Conservation (phyloP, 768 basidiomycete species). For the Tylopilus plumbeoviolaceoides region DNA sequence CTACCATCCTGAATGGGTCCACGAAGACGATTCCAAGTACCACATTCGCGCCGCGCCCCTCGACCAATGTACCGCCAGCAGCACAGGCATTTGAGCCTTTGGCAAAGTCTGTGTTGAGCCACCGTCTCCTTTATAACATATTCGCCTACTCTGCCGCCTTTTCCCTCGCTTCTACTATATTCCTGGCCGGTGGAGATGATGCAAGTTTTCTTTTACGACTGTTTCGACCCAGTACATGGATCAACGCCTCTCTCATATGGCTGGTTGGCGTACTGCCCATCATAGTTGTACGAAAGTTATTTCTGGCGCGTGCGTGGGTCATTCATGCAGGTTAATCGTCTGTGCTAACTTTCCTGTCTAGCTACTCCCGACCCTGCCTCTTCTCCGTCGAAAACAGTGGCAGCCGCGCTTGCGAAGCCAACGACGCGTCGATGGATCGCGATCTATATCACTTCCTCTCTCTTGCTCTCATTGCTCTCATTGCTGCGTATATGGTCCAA, state of each 20-base stretch:
- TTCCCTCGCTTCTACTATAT: constrained; percentile 40
- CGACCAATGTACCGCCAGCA: constrained; percentile 55
- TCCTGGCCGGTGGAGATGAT: constrained; percentile 28
- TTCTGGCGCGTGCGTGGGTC: constrained; percentile 51
- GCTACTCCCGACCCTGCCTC: constrained; percentile 46
- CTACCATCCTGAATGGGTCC: not conserved
- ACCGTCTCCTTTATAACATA: constrained; percentile 53
- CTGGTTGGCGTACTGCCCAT: constrained; percentile 50
- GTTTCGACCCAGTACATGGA: constrained; percentile 42
- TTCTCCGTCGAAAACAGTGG: constrained; percentile 50
- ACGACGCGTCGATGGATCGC: constrained; percentile 43
- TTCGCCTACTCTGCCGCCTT: constrained; percentile 48
- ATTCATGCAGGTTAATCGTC: not conserved
- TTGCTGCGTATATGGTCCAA: constrained; percentile 29
- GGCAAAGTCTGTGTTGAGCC: constrained; percentile 56
- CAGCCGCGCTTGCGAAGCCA: constrained; percentile 42
- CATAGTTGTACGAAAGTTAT: constrained; percentile 52
- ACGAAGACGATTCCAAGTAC: constrained; percentile 14
- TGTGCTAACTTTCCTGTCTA: constrained; percentile 16
- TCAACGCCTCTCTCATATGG: constrained; percentile 45
- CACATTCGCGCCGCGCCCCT: constrained; percentile 36
- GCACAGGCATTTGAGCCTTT: constrained; percentile 61
- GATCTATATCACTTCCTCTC: constrained; percentile 46
- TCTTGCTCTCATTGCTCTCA: constrained; percentile 42
- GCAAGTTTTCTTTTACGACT: constrained; percentile 31